Conservation (phyloP, 208 protist genomes). For the Porcisia hertigi region DNA sequence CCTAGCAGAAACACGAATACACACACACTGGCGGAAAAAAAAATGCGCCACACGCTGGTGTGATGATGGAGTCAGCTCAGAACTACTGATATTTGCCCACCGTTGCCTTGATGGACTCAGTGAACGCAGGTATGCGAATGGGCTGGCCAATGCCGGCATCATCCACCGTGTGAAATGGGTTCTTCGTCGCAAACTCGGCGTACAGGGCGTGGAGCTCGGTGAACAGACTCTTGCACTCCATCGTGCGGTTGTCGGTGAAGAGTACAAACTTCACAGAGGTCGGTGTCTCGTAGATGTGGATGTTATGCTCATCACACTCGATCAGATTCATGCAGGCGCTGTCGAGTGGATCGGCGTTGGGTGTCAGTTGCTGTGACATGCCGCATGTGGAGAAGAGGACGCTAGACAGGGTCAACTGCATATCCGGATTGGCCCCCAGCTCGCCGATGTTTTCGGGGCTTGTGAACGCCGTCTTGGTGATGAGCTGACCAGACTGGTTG, state of each 20-base stretch:
- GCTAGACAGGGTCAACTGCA: constrained; percentile 81
- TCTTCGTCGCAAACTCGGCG: constrained; percentile 80
- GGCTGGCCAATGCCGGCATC: constrained; percentile 84
- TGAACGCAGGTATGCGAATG: constrained; percentile 84
- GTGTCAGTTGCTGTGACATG: constrained; percentile 87
- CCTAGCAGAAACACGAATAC: too few species aligned
- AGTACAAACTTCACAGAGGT: constrained; percentile 80
- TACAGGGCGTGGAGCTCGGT: constrained; percentile 73
- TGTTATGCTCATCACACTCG: constrained; percentile 84
- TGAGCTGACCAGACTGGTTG: constrained; percentile 86
- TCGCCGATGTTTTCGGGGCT: constrained; percentile 70
- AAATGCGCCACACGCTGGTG: not conserved
- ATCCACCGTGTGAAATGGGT: constrained; percentile 87
- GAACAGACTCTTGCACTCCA: constrained; percentile 55
- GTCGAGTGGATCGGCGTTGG: constrained; percentile 79
- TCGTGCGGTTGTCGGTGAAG: constrained; percentile 69
- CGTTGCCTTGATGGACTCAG: constrained; percentile 48
- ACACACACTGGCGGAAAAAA: not conserved
- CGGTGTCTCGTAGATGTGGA: constrained; percentile 86
- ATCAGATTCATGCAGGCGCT: constrained; percentile 82
- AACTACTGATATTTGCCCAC: constrained; percentile 50
- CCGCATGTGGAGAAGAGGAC: constrained; percentile 85
- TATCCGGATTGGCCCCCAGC: constrained; percentile 77
- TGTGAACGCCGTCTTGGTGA: constrained; percentile 77
- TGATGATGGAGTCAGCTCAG: not conserved